Evolutionary conservation across 345 rosid genomes (phyloP).

Genomic region (Nephelium lappaceum): DNA sequence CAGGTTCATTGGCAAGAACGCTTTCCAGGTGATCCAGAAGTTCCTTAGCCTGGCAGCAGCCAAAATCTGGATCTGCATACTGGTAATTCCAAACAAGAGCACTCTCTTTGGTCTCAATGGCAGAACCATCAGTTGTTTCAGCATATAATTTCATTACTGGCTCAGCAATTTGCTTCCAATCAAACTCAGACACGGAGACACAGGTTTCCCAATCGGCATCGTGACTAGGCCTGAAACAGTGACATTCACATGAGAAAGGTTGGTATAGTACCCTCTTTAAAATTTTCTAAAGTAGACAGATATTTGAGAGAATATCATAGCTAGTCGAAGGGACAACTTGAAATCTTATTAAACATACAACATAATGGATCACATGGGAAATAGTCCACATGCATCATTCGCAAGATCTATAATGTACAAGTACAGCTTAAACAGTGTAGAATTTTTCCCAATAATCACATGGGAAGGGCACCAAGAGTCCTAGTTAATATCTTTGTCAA

Average conservation of each 20-base stretch:
- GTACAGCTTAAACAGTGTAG: neutral
- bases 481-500: neutral
- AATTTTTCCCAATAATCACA: too few relatives aligned
- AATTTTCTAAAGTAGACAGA: neutral
- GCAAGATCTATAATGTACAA: neutral
- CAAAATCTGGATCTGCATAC: slow-evolving; percentile 93
- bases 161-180: slow-evolving; percentile 95
- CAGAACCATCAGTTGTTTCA: slow-evolving; percentile 94
- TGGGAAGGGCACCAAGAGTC: neutral
- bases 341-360: neutral
- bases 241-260: neutral
- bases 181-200: slow-evolving; percentile 60
- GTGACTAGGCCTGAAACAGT: slow-evolving; percentile 53
- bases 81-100: slow-evolving; percentile 86
- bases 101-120: slow-evolving; percentile 88
- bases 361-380: neutral
- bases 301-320: neutral
- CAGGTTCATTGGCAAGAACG: slow-evolving; percentile 89
- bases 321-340: neutral
- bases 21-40: slow-evolving; percentile 94
- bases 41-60: slow-evolving; percentile 97
- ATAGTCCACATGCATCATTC: neutral
- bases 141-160: slow-evolving; percentile 92
- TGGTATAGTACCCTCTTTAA: neutral
- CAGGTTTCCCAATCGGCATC: slow-evolving; percentile 82